These are phyloP conservation scores for Myxozyma neglecta DNA, from an alignment of 805 yeast genomes.

Conservation along the genomic window DNA sequence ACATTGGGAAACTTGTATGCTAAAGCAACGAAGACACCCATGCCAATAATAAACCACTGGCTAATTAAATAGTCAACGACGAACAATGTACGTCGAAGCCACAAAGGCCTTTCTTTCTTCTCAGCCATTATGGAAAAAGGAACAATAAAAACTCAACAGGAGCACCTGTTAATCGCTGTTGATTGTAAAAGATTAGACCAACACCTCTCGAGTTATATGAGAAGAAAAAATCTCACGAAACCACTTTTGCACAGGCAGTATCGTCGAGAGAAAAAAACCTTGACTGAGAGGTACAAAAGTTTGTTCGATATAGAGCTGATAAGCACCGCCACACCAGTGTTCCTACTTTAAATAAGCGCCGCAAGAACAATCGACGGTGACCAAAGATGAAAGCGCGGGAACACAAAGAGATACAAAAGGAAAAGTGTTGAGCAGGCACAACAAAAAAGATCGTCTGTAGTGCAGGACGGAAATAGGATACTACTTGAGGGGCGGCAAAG, in stretches of 20 bases:
- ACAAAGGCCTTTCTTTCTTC: slow-evolving; percentile 2
- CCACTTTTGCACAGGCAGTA: background rate
- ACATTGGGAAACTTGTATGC: slow-evolving; percentile 79
- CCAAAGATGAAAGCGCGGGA: background rate
- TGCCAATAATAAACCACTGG: slow-evolving; percentile 71
- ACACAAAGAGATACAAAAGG: background rate
- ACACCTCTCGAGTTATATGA: background rate
- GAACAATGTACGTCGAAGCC: slow-evolving; percentile 5
- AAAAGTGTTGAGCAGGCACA: background rate
- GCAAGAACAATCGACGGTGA: background rate
- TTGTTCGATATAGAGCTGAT: slow-evolving; percentile 4
- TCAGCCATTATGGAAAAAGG: background rate
- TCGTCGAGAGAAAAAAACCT: background rate
- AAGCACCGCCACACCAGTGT: slow-evolving; percentile 7
- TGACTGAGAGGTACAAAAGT: background rate
- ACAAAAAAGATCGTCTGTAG: background rate
- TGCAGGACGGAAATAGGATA: background rate
- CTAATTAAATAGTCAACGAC: slow-evolving; percentile 10
- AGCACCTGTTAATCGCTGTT: background rate
- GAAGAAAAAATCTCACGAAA: background rate
- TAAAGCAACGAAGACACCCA: slow-evolving; percentile 71
- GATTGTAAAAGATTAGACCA: background rate
- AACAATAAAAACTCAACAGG: background rate
- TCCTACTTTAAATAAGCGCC: background rate
- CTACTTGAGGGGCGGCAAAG: background rate